phyloP scores from a whole-genome alignment of 2,329 filamentous ascomycete genomes.

The Arthrobotrys entomopaga region DNA sequence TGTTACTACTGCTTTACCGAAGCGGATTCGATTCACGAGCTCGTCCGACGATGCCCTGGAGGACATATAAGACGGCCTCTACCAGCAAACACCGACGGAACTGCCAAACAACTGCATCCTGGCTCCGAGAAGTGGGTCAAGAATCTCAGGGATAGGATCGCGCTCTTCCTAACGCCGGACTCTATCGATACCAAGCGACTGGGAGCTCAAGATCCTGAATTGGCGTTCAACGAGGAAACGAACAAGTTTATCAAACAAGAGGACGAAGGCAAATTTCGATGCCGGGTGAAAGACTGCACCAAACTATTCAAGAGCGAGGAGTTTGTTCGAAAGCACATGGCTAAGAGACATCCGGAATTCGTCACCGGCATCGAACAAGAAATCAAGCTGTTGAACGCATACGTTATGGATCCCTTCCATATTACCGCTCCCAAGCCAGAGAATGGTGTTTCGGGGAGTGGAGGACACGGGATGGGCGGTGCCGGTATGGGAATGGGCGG shows the following conservation, averaged over 20 bases:
- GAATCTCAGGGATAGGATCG: constrained; percentile 96
- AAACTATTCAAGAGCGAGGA: constrained; percentile 97
- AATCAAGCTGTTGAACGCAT: constrained; percentile 90
- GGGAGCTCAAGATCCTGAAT: constrained; percentile 85
- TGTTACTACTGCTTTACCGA: constrained; percentile 99
- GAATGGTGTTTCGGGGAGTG: constrained; percentile 70
- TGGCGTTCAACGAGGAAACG: constrained; percentile 86
- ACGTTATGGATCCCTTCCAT: constrained; percentile 92
- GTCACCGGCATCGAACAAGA: constrained; percentile 81
- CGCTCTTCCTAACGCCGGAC: constrained; percentile 90
- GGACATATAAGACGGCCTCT: constrained; percentile 90
- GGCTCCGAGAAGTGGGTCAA: constrained; percentile 98
- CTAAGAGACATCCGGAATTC: constrained; percentile 94
- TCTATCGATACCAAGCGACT: constrained; percentile 83
- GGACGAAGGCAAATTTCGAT: constrained; percentile 95
- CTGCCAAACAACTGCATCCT: constrained; percentile 87
- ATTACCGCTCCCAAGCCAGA: constrained; percentile 84
- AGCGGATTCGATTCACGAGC: constrained; percentile 94
- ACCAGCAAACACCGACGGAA: constrained; percentile 73
- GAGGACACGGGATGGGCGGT: constrained; percentile 55
- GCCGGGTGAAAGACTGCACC: constrained; percentile 93
- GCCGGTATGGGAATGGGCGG: constrained; percentile 59
- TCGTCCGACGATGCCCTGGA: constrained; percentile 93
- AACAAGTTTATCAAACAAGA: constrained; percentile 93
- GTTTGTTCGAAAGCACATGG: constrained; percentile 98